A percentile compares a stretch with the other conserved stretches of the same genome.
Evolutionary conservation across 2,329 filamentous ascomycete species (phyloP).

Genomic region (Fusarium sp.): DNA sequence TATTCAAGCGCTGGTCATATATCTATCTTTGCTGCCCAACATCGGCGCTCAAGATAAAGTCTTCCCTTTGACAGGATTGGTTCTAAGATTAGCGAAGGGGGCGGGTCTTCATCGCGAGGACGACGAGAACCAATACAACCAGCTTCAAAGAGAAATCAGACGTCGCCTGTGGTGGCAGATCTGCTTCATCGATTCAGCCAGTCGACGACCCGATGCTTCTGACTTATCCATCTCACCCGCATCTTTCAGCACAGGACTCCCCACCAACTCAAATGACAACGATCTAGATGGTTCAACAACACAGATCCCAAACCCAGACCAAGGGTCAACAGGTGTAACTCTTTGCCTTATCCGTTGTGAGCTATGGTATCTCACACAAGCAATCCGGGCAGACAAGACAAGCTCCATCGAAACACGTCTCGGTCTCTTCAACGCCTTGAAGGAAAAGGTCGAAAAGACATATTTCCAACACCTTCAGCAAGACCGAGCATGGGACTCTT

Average conservation of each 20-base stretch:
- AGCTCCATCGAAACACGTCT: constrained; percentile 20
- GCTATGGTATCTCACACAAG: constrained; percentile 42
- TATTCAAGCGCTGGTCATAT: constrained; percentile 45
- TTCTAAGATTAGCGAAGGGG: constrained; percentile 42
- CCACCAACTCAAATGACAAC: constrained; percentile 56
- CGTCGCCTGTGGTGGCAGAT: constrained; percentile 48
- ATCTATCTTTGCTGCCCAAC: constrained; percentile 38
- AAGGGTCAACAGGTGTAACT: constrained; percentile 18
- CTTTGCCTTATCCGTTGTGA: constrained; percentile 44
- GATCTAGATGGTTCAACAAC: constrained; percentile 1
- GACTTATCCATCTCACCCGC: constrained; percentile 37
- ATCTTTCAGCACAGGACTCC: constrained; percentile 55
- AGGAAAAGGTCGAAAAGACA: constrained; percentile 16
- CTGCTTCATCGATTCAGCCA: constrained; percentile 45
- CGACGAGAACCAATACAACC: background rate
- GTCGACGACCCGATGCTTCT: constrained; percentile 13
- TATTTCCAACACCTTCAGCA: constrained; percentile 24
- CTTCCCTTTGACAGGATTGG: constrained; percentile 41
- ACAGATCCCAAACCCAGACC: background rate
- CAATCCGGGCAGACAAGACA: constrained; percentile 14
- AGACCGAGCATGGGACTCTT: constrained; percentile 21
- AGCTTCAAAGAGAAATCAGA: constrained; percentile 35
- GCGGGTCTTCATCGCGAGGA: constrained; percentile 32
- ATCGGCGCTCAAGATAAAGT: constrained; percentile 38
- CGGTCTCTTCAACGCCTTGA: constrained; percentile 18